phyloP scores from a whole-genome alignment of 1,284 basidiomycete species.

The Cryptococcus maquisensis region DNA sequence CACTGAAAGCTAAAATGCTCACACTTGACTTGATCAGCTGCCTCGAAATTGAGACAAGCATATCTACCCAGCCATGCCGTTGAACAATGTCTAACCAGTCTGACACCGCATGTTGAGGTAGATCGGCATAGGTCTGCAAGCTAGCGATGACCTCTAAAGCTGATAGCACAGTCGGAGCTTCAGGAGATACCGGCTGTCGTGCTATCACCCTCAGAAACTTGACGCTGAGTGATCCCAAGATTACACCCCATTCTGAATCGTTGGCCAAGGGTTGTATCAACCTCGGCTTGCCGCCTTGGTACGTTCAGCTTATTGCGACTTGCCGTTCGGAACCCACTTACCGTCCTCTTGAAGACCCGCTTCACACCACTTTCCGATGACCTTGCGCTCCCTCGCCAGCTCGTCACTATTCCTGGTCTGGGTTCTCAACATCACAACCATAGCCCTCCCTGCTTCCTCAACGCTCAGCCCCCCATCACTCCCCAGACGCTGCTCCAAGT shows the following conservation, averaged over 20 bases:
- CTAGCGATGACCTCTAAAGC: slow-evolving; percentile 18
- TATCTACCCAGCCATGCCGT: slow-evolving; percentile 30
- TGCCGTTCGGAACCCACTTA: too few relatives aligned
- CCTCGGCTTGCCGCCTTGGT: slow-evolving; percentile 2
- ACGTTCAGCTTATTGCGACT: neutral
- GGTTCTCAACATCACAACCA: slow-evolving; percentile 13
- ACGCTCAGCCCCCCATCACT: slow-evolving; percentile 7
- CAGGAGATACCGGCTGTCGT: too few relatives aligned
- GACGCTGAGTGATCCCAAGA: slow-evolving; percentile 2
- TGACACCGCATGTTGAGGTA: neutral
- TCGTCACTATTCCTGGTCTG: neutral
- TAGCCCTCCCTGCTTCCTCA: slow-evolving; percentile 10
- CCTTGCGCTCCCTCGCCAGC: slow-evolving; percentile 2
- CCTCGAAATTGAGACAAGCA: slow-evolving; percentile 22
- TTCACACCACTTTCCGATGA: slow-evolving; percentile 22
- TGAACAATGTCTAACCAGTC: neutral
- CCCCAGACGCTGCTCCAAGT: slow-evolving; percentile 1
- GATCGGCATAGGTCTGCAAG: slow-evolving; percentile 13
- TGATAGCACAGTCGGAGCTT: slow-evolving; percentile 9
- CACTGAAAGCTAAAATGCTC: slow-evolving; percentile 4
- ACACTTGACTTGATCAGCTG: slow-evolving; percentile 30
- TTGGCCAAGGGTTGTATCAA: neutral
- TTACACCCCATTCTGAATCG: slow-evolving; percentile 3
- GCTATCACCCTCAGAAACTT: slow-evolving; percentile 5
- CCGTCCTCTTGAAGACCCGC: slow-evolving; percentile 3